Evolutionary conservation across 352 stramenopile genomes (phyloP).

Genomic region (Globisporangium yorkense): DNA sequence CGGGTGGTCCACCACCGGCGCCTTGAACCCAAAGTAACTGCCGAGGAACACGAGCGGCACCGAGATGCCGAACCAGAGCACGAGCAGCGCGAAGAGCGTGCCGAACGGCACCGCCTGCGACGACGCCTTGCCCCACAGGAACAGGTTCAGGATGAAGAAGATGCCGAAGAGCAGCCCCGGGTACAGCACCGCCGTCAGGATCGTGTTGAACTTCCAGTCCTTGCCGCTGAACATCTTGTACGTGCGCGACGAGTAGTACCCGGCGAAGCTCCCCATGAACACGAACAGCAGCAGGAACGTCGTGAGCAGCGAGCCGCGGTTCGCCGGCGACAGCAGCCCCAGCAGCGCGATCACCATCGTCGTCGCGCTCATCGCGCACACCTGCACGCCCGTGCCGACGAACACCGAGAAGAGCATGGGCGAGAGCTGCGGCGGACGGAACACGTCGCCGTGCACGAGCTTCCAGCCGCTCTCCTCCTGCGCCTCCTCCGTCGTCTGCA

Average conservation of each 20-base stretch:
- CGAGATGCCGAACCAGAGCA: conserved; percentile 98
- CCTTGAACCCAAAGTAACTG: conserved; percentile 95
- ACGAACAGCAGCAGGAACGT: conserved; percentile 97
- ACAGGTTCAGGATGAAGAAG: conserved; percentile 96
- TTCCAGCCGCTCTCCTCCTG: conserved; percentile 97
- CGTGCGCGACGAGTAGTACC: conserved; percentile 94
- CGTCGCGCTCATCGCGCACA: conserved; percentile 92
- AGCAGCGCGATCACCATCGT: conserved; percentile 95
- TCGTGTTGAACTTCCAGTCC: conserved; percentile 96
- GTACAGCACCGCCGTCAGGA: conserved; percentile 94
- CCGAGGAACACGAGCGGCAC: conserved; percentile 98
- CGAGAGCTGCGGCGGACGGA: conserved; percentile 92
- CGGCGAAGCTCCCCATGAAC: conserved; percentile 95
- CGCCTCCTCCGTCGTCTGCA: conserved; percentile 91
- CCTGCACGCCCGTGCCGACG: conserved; percentile 95
- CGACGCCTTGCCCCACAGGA: conserved; percentile 87
- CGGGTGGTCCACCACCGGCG: conserved; percentile 81
- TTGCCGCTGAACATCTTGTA: conserved; percentile 99
- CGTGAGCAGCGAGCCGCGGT: conserved; percentile 95
- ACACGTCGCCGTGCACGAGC: conserved; percentile 97
- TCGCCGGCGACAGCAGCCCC: conserved; percentile 94
- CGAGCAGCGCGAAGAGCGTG: conserved; percentile 95
- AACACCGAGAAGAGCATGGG: conserved; percentile 95
- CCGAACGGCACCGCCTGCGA: conserved; percentile 92
- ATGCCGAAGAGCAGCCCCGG: conserved; percentile 91